These are phyloP conservation scores for Rhodotorula graminis DNA, from an alignment of 768 basidiomycete genomes.

Conservation along the genomic window DNA sequence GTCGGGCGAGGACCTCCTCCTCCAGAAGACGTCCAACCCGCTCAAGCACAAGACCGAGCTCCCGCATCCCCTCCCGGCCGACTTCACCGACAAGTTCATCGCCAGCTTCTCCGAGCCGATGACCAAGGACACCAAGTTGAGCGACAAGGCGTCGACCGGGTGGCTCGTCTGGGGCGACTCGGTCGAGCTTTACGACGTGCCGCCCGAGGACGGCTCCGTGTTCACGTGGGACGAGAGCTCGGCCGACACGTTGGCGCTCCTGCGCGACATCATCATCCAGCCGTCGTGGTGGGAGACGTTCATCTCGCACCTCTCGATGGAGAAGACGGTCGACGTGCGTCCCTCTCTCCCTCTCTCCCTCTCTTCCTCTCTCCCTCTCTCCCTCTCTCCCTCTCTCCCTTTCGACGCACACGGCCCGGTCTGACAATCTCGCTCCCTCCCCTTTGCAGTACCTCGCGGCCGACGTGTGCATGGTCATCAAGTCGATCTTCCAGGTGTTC, in stretches of 20 bases:
- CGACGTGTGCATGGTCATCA: slow-evolving; percentile 49
- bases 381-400: too few relatives aligned
- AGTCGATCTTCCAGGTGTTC: slow-evolving; percentile 64
- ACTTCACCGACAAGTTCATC: slow-evolving; percentile 59
- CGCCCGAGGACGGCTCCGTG: slow-evolving; percentile 13
- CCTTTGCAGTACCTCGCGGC: slow-evolving; percentile 34
- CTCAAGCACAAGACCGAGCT: slow-evolving; percentile 55
- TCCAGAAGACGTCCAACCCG: slow-evolving; percentile 64
- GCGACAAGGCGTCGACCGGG: slow-evolving; percentile 46
- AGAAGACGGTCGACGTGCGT: slow-evolving; percentile 38
- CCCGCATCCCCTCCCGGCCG: slow-evolving; percentile 39
- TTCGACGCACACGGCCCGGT: too few relatives aligned
- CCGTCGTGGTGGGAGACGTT: slow-evolving; percentile 39
- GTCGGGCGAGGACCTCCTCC: slow-evolving; percentile 57
- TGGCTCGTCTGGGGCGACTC: slow-evolving; percentile 50
- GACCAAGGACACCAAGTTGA: slow-evolving; percentile 41
- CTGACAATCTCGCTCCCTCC: not conserved
- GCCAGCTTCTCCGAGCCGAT: slow-evolving; percentile 56
- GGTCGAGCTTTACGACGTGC: slow-evolving; percentile 41
- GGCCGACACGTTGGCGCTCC: slow-evolving; percentile 13
- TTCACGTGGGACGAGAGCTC: slow-evolving; percentile 38
- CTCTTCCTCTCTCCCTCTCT: too few relatives aligned
- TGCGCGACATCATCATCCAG: slow-evolving; percentile 28
- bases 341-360: too few relatives aligned
- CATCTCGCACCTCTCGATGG: slow-evolving; percentile 37